phyloP scores from a whole-genome alignment of 345 rosid species.

The Jatropha curcas region DNA sequence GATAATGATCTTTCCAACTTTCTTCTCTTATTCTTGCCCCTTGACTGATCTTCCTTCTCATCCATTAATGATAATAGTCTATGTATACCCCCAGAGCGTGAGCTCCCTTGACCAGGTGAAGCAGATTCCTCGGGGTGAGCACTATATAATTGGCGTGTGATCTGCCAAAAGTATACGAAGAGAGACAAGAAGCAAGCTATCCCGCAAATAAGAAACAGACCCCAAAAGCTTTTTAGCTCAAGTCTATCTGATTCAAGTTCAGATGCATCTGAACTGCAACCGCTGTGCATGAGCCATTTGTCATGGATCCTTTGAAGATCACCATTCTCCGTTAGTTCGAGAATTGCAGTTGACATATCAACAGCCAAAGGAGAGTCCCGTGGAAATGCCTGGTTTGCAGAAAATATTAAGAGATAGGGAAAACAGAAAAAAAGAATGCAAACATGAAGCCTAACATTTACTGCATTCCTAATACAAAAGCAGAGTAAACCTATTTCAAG shows the following conservation, averaged over 20 bases:
- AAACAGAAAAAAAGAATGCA: background rate
- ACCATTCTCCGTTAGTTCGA: constrained; percentile 80
- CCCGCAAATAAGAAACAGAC: constrained; percentile 78
- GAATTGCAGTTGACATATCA: constrained; percentile 83
- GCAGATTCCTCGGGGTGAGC: constrained; percentile 28
- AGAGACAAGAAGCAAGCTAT: constrained; percentile 74
- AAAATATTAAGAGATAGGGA: constrained; percentile 8
- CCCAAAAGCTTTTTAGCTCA: constrained; percentile 82
- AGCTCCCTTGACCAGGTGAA: constrained; percentile 27
- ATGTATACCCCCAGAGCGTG: constrained; percentile 46
- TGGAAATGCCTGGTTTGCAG: constrained; percentile 65
- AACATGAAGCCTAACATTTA: background rate
- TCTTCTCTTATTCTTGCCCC: constrained; percentile 46
- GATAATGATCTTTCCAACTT: constrained; percentile 49
- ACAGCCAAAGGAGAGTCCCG: constrained; percentile 86
- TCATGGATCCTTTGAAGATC: constrained; percentile 95
- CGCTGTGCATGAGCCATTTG: constrained; percentile 75
- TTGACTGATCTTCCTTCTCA: constrained; percentile 58
- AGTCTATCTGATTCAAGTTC: constrained; percentile 77
- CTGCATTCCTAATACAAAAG: too few species aligned
- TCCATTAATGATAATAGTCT: constrained; percentile 73
- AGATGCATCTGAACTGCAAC: constrained; percentile 61
- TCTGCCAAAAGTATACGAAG: constrained; percentile 55
- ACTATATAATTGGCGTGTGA: constrained; percentile 37
- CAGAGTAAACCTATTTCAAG: background rate